Evolutionary conservation across 345 rosid species (phyloP).

Genomic region (Citrus sinensis): DVS_A1.0 CM039168.1:26521501-26522000

Average conservation of each 20-base stretch:
- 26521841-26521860: background rate
- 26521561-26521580: background rate
- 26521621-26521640: background rate
- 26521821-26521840: background rate
- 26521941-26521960: background rate
- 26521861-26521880: background rate
- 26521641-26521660: background rate
- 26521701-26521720: background rate
- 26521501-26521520: background rate
- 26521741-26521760: background rate
- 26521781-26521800: background rate
- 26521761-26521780: background rate
- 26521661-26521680: background rate
- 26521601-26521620: background rate
- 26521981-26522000: conserved; percentile 29
- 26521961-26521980: background rate
- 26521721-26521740: background rate
- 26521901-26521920: background rate
- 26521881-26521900: background rate
- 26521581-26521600: background rate
- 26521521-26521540: background rate
- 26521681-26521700: background rate
- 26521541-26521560: background rate
- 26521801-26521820: background rate
- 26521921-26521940: background rate